Base-by-base conservation (phyloP, 768 basidiomycete genomes). In the Pleurotus sapidus region DNA sequence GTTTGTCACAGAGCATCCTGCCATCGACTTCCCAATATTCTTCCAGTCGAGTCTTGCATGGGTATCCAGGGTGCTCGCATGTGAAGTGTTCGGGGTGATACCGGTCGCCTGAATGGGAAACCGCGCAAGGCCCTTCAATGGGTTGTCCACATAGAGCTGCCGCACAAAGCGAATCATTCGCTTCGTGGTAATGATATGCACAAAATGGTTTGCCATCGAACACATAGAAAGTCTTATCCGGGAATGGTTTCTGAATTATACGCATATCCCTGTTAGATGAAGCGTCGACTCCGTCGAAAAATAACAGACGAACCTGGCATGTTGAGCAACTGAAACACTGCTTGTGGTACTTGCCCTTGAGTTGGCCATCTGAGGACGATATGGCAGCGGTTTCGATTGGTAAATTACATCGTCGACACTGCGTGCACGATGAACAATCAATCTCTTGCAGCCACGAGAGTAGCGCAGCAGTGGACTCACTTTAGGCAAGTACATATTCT, bases 281-380 rank as follows among this genome's bases (percentile, higher is more conserved):
- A 34, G 30, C 20, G 1, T 47, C 57, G 49, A 46, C 18, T 24
- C 12, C 42, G 27, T 37, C 17, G 56, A 58, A 27, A 47, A 24
- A 18, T 5, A 56, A 48, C 57, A 61, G 25, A 72, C 78, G 57
- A 68, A 91, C 89, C 65, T 91, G 84, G 72, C 95, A 97, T 2
- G 76, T 82, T 59, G 84, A 78, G 72, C 95, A 98, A 63, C 87
- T 92, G 68, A 98, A 98, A 73, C 95, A 98, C 39, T 87, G 85
- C 58, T 84, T 83, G 67, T 96, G 95, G 70, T 95, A 96, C 70
- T 98, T 98, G 59, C 95, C 95, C 71, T 95, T 95, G 47, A 98
- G 78, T 70, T 96, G 95, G 2, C 95, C 95, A 66, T 98, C 95
- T 11, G 89, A 84, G 4, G 89, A 91, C 18, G 91, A 94, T 18